phyloP scores from a whole-genome alignment of 352 stramenopile genomes.

The Phytophthora podocarpi region DNA sequence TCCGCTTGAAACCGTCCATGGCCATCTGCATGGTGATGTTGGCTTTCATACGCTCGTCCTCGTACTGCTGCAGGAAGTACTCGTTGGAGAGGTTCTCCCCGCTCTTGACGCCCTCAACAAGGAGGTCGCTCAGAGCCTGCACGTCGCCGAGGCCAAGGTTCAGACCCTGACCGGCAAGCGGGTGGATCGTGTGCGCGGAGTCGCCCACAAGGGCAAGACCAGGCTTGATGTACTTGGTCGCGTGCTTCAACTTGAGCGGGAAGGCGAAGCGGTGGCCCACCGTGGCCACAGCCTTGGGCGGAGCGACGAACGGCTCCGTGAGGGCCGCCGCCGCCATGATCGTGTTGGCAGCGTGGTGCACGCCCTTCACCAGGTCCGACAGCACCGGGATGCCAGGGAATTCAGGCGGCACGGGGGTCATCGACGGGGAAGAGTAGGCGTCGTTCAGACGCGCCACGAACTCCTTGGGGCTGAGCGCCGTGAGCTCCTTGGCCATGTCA shows the following conservation, averaged over 20 bases:
- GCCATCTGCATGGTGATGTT: slow-evolving; percentile 85
- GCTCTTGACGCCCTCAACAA: slow-evolving; percentile 78
- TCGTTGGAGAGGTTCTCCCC: slow-evolving; percentile 81
- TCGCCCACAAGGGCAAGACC: slow-evolving; percentile 93
- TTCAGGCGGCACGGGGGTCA: slow-evolving; percentile 51
- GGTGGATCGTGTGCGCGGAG: slow-evolving; percentile 96
- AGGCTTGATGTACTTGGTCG: slow-evolving; percentile 84
- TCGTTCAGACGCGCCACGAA: slow-evolving; percentile 87
- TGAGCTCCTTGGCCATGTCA: slow-evolving; percentile 85
- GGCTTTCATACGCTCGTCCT: slow-evolving; percentile 84
- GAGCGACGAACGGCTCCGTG: slow-evolving; percentile 77
- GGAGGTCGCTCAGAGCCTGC: slow-evolving; percentile 67
- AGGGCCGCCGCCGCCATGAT: slow-evolving; percentile 77
- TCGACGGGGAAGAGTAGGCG: slow-evolving; percentile 62
- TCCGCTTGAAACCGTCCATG: slow-evolving; percentile 91
- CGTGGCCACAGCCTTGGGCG: slow-evolving; percentile 67
- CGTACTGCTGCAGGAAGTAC: slow-evolving; percentile 86
- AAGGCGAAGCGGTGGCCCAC: slow-evolving; percentile 85
- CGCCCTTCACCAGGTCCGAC: slow-evolving; percentile 75
- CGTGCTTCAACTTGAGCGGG: slow-evolving; percentile 90
- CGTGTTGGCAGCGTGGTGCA: slow-evolving; percentile 75
- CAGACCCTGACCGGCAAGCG: slow-evolving; percentile 95
- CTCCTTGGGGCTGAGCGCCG: slow-evolving; percentile 63
- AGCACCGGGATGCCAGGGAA: slow-evolving; percentile 84
- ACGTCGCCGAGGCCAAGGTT: slow-evolving; percentile 96